Base-by-base conservation (phyloP, 768 basidiomycete genomes). In the Termitomyces eurrhizus region DNA sequence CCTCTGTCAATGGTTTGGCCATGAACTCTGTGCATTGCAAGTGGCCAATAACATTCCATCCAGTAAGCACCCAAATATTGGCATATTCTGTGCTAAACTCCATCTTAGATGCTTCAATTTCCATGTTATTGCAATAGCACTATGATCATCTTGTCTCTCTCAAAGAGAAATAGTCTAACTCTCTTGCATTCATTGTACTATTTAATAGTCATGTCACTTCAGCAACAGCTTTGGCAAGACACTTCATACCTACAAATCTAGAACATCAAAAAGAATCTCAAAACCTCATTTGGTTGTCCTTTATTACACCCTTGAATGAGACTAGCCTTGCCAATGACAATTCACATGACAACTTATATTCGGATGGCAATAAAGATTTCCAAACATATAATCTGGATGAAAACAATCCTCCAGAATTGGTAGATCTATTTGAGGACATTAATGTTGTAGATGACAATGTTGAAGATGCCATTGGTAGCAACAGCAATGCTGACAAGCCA, bases 1-100 rank as follows among this genome's bases (percentile, higher is more conserved):
- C 29, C 62, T 79, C 0, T 74, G 71, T 32, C 48, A 59, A 0
- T 79, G 76, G 75, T 77, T 71, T 58, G 64, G 69, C 0, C 49
- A 58, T 4, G 74, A 77, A 56, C 51, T 78, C 0, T 37, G 56
- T 0, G 67, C 70, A 0, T 55, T 76, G 0, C 70, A 69, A 42
- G 29, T 67, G 13, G 68, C 69, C 1, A 37, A 73, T 1, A 35
- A 48, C 12, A 35, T 56, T 7, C 65, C 67, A 29, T 13, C 36
- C 3, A 64, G 73, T 73, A 46, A 42, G 41, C 51, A 6, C 13
- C 4, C 21, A n/a, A 5, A 7, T 18, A 35, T 24, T 26, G 26
- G 14, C 1, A 1, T 37, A 9, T 29, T 32, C 6, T 32, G 16
- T 58, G 24, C 36, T n/a, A 16, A 21, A 35, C 37, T 14, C 64